Base-by-base conservation (phyloP, 1,139 yeast genomes). In the Geotrichum phurueaensis region DNA sequence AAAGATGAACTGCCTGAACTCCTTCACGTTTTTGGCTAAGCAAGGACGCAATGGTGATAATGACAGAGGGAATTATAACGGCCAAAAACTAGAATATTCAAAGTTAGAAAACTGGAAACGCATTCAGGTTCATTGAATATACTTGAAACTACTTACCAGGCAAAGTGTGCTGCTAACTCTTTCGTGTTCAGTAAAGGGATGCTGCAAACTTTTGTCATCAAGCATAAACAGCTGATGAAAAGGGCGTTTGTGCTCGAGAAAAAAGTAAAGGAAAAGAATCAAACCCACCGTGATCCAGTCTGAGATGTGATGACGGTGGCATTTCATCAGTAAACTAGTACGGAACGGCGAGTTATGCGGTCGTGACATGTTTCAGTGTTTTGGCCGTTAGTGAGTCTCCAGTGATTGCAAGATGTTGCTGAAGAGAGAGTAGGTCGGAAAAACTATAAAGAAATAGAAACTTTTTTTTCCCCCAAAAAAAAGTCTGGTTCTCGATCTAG, bases 171-270 rank as follows among this genome's bases (percentile, higher is more conserved):
- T 69, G 10, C 78, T 72, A 12, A 84, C 85, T 7, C 83, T 74
- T 67, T 84, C 87, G 23, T 70, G 69, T 51, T 74, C 76, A 0
- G 84, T 80, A 65, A 76, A 79, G 1, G 87, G 87, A 70, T 82
- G 85, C 62, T 80, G 80, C 53, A 84, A 79, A 22, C 70, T 48
- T 45, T 33, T 64, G 57, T 73, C 76, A 54, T 67, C 68, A 65
- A 75, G 68, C 31, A 67, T 63, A 62, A 73, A 73, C 65, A 68
- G 57, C 36, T 72, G 65, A 57, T 68, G 70, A 61, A 71, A 71
- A 5, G 76, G 76, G 18, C 60, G 59, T 60, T 61, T 63, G 20
- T 65, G 60, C 55, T 73, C 74, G 13, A 59, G 56, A 13, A 50
- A 2, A 20, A 20, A 52, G 29, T 55, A 60, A 10, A 56, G 18